Conservation (phyloP, 1,284 basidiomycete species). For the Afroboletus lepidellus region DNA sequence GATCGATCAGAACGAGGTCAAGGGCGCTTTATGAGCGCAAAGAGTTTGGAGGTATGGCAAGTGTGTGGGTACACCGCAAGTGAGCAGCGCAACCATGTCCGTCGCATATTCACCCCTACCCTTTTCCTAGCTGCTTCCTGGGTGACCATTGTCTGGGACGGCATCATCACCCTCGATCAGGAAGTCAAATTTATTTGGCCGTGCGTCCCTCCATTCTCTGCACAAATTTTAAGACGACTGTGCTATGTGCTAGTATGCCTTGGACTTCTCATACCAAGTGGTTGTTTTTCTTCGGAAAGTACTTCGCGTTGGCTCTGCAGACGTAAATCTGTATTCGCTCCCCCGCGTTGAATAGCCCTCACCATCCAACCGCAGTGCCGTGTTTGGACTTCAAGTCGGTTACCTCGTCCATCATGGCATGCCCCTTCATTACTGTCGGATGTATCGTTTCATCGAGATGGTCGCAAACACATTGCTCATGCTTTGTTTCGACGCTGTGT, state of each 20-base stretch:
- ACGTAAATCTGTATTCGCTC: constrained; percentile 8
- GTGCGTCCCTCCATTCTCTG: constrained; percentile 10
- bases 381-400: constrained; percentile 9
- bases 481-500: constrained; percentile 15
- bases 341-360: not conserved
- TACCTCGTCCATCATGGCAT: constrained; percentile 4
- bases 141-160: constrained; percentile 15
- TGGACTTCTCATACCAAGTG: constrained; percentile 20
- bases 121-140: constrained; percentile 7
- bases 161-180: constrained; percentile 13
- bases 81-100: not conserved
- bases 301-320: constrained; percentile 13
- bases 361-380: constrained; percentile 8
- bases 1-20: not conserved
- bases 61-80: constrained; percentile 13
- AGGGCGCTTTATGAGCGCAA: constrained; percentile 7
- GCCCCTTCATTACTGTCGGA: constrained; percentile 10
- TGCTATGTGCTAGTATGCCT: constrained; percentile 12
- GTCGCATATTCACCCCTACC: not conserved
- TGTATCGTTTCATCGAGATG: constrained; percentile 18
- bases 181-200: constrained; percentile 17
- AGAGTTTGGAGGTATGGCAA: not conserved
- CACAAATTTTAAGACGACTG: not conserved
- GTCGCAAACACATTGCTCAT: constrained; percentile 6
- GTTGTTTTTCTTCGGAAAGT: constrained; percentile 22